phyloP scores from a whole-genome alignment of 1,139 yeast genomes.

The Diutina pseudorugosa region DNA sequence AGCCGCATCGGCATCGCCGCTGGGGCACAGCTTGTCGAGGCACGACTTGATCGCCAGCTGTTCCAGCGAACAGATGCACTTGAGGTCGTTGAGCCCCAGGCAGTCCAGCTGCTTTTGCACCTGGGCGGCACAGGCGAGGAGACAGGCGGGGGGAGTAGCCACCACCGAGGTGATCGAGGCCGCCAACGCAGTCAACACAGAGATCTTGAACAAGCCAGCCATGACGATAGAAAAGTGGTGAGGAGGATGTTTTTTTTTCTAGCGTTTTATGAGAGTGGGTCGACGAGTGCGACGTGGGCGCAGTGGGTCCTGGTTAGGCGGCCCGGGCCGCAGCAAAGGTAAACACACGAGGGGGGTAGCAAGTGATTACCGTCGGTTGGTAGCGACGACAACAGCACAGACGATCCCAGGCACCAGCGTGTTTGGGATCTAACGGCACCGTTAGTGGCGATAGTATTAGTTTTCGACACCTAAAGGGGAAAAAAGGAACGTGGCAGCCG shows the following conservation, averaged over 20 bases:
- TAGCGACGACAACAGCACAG: neutral
- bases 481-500: too few relatives aligned
- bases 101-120: constrained; percentile 48
- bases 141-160: constrained; percentile 84
- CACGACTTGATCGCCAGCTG: constrained; percentile 42
- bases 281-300: neutral
- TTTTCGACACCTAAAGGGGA: too few relatives aligned
- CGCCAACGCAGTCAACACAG: constrained; percentile 40
- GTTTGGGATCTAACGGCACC: too few relatives aligned
- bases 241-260: neutral
- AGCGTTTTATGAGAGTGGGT: neutral
- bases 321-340: neutral
- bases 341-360: neutral
- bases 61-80: constrained; percentile 53
- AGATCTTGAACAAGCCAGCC: constrained; percentile 13
- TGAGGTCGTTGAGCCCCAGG: constrained; percentile 44
- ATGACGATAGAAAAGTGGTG: neutral
- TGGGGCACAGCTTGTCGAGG: constrained; percentile 55
- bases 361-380: neutral
- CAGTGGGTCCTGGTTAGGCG: neutral
- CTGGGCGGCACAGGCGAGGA: constrained; percentile 74
- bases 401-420: neutral
- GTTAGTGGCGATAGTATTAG: too few relatives aligned
- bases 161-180: constrained; percentile 35
- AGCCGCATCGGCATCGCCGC: constrained; percentile 45